Evolutionary conservation across 2,329 filamentous ascomycete genomes (phyloP), one percentile per base, ranked within the genome.

Genomic region (Arthrobotrys pseudoclavata): DNA sequence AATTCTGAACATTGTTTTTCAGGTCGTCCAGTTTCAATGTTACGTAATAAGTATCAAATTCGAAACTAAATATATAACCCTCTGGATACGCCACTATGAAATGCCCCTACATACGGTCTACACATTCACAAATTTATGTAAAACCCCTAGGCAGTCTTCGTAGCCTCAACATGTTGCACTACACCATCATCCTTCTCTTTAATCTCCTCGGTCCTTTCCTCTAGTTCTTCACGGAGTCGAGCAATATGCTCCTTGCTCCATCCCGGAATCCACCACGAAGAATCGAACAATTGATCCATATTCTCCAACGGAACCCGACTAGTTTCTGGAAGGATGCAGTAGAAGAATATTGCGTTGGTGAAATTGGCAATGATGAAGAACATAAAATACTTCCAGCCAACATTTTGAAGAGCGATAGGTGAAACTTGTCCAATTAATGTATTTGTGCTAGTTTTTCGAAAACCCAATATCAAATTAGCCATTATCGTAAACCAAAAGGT

Each of bases 401-500:
- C 84, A 29, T 84, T 82, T 6, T 83, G 83, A 48, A 87, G 84
- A 3, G 86, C 86, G 1, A 89, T 88, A 1, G 87, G 87, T 0
- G 90, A 92, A 9, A 90, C 87, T 82, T 91, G 89, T 0, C 90
- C 90, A 69, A 92, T 92, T 87, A 92, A 89, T 31, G 91, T 92
- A 47, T 80, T 81, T n/a, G 69, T 74, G 15, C 64, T 72, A 34
- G 31, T 26, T 69, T 60, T 42, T n/a, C 0, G 20, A 42, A 6
- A 40, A 34, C 3, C n/a, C 29, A 7, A n/a, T 4, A 15, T 37
- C 22, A 37, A 20, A 29, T 72, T 69, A 71, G 63, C 2, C 13
- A 4, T 10, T n/a, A 18, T 22, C 10, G 42, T 22, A 48, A 9
- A n/a, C 13, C 3, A 13, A 42, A n/a, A 34, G 34, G 15, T 13